A percentile compares a stretch with the other conserved stretches of the same genome.
phyloP scores from a whole-genome alignment of 129 eudicot genomes.

The Arctium minus region DNA sequence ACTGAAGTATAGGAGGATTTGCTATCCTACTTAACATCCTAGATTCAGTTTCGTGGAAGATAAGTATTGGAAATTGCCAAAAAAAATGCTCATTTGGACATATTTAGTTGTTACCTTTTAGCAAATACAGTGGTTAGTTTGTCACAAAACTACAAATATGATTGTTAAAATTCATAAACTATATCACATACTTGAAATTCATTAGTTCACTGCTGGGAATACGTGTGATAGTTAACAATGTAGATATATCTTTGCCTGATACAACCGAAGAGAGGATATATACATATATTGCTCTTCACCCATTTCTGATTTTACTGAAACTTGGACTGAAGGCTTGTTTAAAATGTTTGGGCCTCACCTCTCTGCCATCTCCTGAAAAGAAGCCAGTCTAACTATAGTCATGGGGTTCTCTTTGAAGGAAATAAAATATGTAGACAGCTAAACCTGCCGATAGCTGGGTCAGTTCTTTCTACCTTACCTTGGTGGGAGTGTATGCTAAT shows the following conservation, averaged over 20 bases:
- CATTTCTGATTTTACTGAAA: not conserved
- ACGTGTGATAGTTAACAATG: not conserved
- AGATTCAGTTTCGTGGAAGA: slow-evolving; percentile 7
- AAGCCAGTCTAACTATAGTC: not conserved
- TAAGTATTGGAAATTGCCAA: not conserved
- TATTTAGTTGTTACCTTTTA: not conserved
- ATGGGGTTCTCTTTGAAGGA: not conserved
- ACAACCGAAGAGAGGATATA: not conserved
- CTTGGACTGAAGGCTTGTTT: not conserved
- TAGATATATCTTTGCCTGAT: not conserved
- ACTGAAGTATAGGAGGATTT: not conserved
- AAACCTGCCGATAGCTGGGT: not conserved
- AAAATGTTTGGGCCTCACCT: not conserved
- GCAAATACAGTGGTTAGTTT: not conserved
- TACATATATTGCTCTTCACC: not conserved
- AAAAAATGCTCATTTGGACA: not conserved
- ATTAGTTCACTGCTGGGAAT: not conserved
- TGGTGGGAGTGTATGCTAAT: too few relatives aligned
- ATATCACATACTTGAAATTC: not conserved
- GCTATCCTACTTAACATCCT: not conserved
- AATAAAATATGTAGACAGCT: not conserved
- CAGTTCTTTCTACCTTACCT: too few relatives aligned
- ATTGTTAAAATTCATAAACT: not conserved
- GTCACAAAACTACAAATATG: not conserved
- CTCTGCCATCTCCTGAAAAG: not conserved